Evolutionary conservation across 805 yeast species (phyloP).

Genomic region (Saturnispora besseyi): DNA sequence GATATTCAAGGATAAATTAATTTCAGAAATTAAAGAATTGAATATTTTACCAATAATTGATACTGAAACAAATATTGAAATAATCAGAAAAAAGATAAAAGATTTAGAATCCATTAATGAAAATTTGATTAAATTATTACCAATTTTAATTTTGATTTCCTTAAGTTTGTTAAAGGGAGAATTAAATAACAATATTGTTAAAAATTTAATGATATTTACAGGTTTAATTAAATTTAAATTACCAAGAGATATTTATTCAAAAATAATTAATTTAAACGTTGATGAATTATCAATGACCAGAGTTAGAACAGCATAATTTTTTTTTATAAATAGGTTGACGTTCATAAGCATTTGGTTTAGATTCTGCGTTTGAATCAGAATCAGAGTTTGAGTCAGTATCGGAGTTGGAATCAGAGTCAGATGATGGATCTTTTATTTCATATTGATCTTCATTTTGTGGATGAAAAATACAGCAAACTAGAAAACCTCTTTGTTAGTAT

Average conservation of each 20-base stretch:
- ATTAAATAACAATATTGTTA: slow-evolving; percentile 45
- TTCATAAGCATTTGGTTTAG: slow-evolving; percentile 77
- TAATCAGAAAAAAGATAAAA: slow-evolving; percentile 59
- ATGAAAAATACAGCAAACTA: slow-evolving; percentile 75
- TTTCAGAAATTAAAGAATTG: slow-evolving; percentile 38
- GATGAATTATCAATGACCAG: slow-evolving; percentile 3
- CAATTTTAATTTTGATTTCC: slow-evolving; percentile 64
- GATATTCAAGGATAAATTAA: slow-evolving; percentile 29
- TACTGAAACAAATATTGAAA: slow-evolving; percentile 30
- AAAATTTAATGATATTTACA: slow-evolving; percentile 87
- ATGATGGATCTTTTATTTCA: slow-evolving; percentile 20
- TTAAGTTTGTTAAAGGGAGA: slow-evolving; percentile 58
- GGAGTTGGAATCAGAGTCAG: slow-evolving; percentile 15
- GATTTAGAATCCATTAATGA: slow-evolving; percentile 59
- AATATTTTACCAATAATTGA: slow-evolving; percentile 56
- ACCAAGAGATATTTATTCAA: slow-evolving; percentile 76
- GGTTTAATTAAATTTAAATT: slow-evolving; percentile 90
- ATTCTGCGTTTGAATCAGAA: slow-evolving; percentile 15
- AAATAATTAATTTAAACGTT: neutral
- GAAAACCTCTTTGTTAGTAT: slow-evolving; percentile 11
- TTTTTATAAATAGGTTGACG: slow-evolving; percentile 59
- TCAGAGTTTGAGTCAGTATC: slow-evolving; percentile 16
- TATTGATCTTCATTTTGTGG: slow-evolving; percentile 52
- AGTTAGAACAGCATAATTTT: slow-evolving; percentile 14
- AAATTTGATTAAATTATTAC: slow-evolving; percentile 66